phyloP scores from a whole-genome alignment of 108 stramenopile species.

The Pseudonitzschia multiseries region DNA sequence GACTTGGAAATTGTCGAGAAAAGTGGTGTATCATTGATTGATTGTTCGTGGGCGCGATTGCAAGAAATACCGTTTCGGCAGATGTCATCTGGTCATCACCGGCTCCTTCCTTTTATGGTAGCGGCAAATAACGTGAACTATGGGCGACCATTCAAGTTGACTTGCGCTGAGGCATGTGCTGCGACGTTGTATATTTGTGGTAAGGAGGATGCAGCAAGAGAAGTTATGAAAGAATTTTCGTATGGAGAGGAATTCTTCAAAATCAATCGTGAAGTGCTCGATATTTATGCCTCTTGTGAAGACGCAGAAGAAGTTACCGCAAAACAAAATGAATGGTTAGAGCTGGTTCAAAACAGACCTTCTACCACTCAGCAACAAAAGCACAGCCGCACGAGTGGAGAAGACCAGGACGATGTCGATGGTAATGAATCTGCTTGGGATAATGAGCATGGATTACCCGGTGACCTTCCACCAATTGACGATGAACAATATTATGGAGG shows the following conservation, averaged over 20 bases:
- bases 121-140: slow-evolving; percentile 99
- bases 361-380: background rate
- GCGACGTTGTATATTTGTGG: slow-evolving; percentile 94
- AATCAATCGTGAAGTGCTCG: slow-evolving; percentile 85
- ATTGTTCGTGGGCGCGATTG: slow-evolving; percentile 97
- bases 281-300: slow-evolving; percentile 74
- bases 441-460: slow-evolving; percentile 19
- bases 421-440: slow-evolving; percentile 1
- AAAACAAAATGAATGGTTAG: slow-evolving; percentile 86
- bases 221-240: slow-evolving; percentile 89
- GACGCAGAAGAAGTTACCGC: slow-evolving; percentile 78
- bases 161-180: slow-evolving; percentile 88
- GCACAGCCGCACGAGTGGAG: slow-evolving; percentile 12
- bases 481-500: slow-evolving; percentile 48
- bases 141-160: slow-evolving; percentile 89
- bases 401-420: slow-evolving; percentile 21
- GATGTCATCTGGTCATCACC: slow-evolving; percentile 91
- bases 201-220: slow-evolving; percentile 76
- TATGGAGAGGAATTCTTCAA: slow-evolving; percentile 95
- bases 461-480: slow-evolving; percentile 48
- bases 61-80: slow-evolving; percentile 92
- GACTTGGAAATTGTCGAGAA: slow-evolving; percentile 75
- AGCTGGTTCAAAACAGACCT: slow-evolving; percentile 13
- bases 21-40: slow-evolving; percentile 90
- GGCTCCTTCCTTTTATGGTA: slow-evolving; percentile 96